These are phyloP conservation scores for Patellifolia procumbens DNA, from an alignment of 179 eudicot species.

Conservation along the genomic window DNA sequence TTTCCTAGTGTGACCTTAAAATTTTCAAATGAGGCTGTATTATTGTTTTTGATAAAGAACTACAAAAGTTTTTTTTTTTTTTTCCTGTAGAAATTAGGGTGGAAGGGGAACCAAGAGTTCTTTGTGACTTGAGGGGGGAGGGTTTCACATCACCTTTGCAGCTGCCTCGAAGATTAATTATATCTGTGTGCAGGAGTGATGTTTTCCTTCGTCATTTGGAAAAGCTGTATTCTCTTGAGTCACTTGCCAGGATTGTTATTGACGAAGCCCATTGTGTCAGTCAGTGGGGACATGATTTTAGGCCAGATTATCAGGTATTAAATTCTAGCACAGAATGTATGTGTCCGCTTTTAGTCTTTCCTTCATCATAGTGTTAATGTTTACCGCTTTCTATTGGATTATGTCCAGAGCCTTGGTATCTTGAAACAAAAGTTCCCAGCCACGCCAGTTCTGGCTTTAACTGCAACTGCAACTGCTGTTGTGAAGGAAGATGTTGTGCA, in stretches of 20 bases:
- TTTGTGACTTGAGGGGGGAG: neutral
- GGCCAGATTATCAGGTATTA: constrained; percentile 96
- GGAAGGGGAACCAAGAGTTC: no score
- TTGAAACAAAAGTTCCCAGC: constrained; percentile 87
- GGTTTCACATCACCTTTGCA: neutral
- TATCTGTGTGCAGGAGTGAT: constrained; percentile 76
- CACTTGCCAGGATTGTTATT: constrained; percentile 86
- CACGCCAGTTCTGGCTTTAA: constrained; percentile 89
- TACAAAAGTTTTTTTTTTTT: neutral
- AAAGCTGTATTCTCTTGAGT: constrained; percentile 63
- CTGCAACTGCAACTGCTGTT: constrained; percentile 96
- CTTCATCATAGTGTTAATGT: constrained; percentile 8
- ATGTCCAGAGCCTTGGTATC: constrained; percentile 82
- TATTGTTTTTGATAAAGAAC: neutral
- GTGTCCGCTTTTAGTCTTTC: constrained; percentile 13
- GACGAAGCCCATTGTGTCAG: constrained; percentile 99
- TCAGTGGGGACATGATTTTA: constrained; percentile 99
- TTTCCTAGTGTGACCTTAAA: neutral
- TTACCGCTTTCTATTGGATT: constrained; percentile 21
- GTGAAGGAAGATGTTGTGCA: constrained; percentile 99
- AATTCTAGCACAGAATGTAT: constrained; percentile 11
- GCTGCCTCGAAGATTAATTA: constrained; percentile 24
- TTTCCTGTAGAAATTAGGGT: neutral
- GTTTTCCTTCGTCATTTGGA: constrained; percentile 76
- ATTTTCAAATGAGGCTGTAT: neutral